phyloP scores from a whole-genome alignment of 176 grass and related monocot genomes.

The Cymbopogon citratus region DNA sequence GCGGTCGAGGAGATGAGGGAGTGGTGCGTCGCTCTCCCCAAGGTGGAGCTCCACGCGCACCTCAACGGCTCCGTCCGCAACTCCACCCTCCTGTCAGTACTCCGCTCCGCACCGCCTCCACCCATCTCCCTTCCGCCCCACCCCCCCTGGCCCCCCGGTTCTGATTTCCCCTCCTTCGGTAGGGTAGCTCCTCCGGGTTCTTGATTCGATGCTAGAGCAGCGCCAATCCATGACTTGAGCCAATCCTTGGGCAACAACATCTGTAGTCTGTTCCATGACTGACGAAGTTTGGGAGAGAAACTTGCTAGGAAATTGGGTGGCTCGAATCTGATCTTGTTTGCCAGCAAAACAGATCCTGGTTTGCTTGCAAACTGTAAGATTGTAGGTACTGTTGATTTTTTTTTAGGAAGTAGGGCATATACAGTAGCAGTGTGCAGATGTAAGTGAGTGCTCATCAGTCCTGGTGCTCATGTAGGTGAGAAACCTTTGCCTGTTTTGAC shows the following conservation, averaged over 20 bases:
- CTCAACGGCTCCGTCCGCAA: conserved; percentile 92
- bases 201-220: neutral
- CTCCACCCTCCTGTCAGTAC: conserved; percentile 80
- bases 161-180: neutral
- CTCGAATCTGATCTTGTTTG: neutral
- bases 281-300: neutral
- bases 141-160: neutral
- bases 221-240: neutral
- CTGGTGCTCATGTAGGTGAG: too few relatives aligned
- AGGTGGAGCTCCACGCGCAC: conserved; percentile 93
- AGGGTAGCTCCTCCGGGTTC: neutral
- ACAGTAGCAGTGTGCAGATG: neutral
- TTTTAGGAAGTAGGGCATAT: neutral
- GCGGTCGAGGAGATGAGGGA: conserved; percentile 45
- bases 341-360: neutral
- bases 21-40: conserved; percentile 78
- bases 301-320: neutral
- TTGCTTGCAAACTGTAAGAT: neutral
- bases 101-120: conserved; percentile 11
- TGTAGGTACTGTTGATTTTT: neutral
- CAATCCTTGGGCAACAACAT: neutral
- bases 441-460: neutral
- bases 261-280: neutral
- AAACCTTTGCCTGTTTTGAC: too few relatives aligned
- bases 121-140: neutral